Evolutionary conservation across 768 basidiomycete species (phyloP), one percentile per base, ranked within the genome.

Genomic region (Sarcodon sp.): DNA sequence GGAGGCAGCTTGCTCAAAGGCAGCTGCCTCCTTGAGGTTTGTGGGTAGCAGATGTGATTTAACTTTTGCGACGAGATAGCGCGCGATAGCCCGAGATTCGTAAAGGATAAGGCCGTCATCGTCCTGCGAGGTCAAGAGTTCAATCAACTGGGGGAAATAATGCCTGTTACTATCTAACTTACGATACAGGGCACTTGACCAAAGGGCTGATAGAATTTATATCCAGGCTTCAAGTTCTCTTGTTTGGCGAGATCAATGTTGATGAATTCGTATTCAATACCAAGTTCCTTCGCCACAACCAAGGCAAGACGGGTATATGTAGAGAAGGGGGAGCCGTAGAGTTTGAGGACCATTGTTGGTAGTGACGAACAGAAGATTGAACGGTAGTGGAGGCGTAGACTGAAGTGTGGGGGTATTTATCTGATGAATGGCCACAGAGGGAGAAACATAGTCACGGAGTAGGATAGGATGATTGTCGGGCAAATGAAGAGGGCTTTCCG

Each of bases 51-150:
- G 18, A 9, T 35, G 32, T 13, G 15, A 33, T 7, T 51, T 50
- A 6, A 69, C 57, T 59, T 81, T 82, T 34, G 60, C 59, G 33
- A 67, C 72, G 54, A 83, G 55, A 58, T 84, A 86, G 10, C 76
- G 72, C 34, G 57, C 60, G 51, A 84, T 81, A 0, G 80, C 80
- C 10, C 79, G 75, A 36, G 71, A 72, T 55, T 82, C 80, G 59
- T 70, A 83, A 27, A 87, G 53, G 48, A 72, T 64, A 60, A 81
- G 75, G 4, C 79, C 81, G 37, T 78, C 79, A 21, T 83, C 80
- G 45, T 78, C 55, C 18, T 54, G 21, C 21, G 21, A 27, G 21
- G 21, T 27, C 4, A 4, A 27, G 3, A 27, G 21, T 27, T 27
- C 21, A 27, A 27, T 4, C 3, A 27, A 27, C 21, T 27, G 21